Conservation (phyloP, 1,284 basidiomycete species). For the Ustilago vetiveriae region DNA sequence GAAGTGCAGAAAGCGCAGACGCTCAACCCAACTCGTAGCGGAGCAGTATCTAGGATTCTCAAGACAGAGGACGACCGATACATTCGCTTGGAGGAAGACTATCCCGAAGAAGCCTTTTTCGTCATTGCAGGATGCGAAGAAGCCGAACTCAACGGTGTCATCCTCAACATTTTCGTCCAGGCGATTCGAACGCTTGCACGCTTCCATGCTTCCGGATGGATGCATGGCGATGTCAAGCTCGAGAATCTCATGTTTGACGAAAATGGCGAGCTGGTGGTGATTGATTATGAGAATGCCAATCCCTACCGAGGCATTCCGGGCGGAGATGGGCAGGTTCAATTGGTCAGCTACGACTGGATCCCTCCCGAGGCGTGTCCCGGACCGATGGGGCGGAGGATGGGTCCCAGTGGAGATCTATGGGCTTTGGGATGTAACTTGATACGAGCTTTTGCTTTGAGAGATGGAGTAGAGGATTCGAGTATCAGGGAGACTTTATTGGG, state of each 20-base stretch:
- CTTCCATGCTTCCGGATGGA: constrained; percentile 63
- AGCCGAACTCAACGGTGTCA: constrained; percentile 56
- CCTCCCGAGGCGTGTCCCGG: constrained; percentile 60
- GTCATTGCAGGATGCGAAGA: constrained; percentile 65
- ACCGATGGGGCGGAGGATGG: constrained; percentile 57
- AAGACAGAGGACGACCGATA: constrained; percentile 61
- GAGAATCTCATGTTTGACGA: constrained; percentile 66
- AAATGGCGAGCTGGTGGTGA: constrained; percentile 53
- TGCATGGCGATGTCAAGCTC: constrained; percentile 66
- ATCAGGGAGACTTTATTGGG: constrained; percentile 59
- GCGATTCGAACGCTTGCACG: constrained; percentile 52
- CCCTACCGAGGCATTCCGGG: constrained; percentile 59
- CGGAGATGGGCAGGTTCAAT: constrained; percentile 60
- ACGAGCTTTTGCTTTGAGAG: constrained; percentile 61
- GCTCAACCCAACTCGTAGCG: constrained; percentile 48
- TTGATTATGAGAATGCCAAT: constrained; percentile 66
- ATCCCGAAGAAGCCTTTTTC: constrained; percentile 65
- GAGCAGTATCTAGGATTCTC: constrained; percentile 49
- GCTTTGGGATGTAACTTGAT: constrained; percentile 64
- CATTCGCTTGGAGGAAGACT: constrained; percentile 63
- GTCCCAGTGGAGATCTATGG: constrained; percentile 62
- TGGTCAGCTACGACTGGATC: constrained; percentile 64
- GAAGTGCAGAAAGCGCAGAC: constrained; percentile 66
- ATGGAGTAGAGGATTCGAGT: constrained; percentile 54
- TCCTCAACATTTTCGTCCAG: constrained; percentile 56